These are phyloP conservation scores for Penicillium egyptiacum DNA, from an alignment of 495 filamentous ascomycete species.

Conservation along the genomic window DNA sequence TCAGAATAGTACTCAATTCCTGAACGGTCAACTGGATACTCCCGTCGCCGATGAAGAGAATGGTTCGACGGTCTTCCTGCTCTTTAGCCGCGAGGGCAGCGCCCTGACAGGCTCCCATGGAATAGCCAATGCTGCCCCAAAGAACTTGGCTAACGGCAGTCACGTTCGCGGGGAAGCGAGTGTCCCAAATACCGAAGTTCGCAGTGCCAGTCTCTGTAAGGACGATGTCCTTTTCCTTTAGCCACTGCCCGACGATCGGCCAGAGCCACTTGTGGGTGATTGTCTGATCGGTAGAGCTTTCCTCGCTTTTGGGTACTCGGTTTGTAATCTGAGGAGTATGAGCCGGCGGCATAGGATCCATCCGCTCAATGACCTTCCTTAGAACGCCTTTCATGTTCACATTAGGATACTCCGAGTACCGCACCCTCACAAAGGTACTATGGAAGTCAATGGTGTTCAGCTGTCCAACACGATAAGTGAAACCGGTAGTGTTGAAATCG, in stretches of 20 bases:
- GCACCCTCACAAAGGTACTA: slow-evolving; percentile 69
- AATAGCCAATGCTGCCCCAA: slow-evolving; percentile 87
- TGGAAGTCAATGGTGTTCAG: slow-evolving; percentile 88
- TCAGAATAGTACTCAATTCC: slow-evolving; percentile 83
- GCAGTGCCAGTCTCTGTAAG: slow-evolving; percentile 88
- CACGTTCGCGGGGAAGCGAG: slow-evolving; percentile 72
- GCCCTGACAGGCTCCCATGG: slow-evolving; percentile 75
- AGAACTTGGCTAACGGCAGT: slow-evolving; percentile 80
- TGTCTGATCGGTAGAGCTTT: slow-evolving; percentile 43
- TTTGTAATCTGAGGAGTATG: slow-evolving; percentile 50
- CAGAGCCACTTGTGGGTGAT: slow-evolving; percentile 89
- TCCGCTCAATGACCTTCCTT: slow-evolving; percentile 62
- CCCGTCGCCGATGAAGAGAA: slow-evolving; percentile 88
- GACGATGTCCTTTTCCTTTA: slow-evolving; percentile 73
- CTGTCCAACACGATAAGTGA: slow-evolving; percentile 80
- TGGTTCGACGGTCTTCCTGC: slow-evolving; percentile 58
- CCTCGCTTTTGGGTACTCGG: slow-evolving; percentile 54
- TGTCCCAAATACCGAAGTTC: slow-evolving; percentile 90
- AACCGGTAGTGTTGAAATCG: slow-evolving; percentile 91
- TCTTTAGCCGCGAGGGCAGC: slow-evolving; percentile 72
- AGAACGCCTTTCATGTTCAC: slow-evolving; percentile 87
- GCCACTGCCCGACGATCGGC: slow-evolving; percentile 75
- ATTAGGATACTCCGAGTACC: slow-evolving; percentile 80
- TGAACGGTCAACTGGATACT: slow-evolving; percentile 83
- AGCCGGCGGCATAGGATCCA: slow-evolving; percentile 57